Conservation (phyloP, 129 eudicot genomes). For the Kitagawia praeruptora region DNA sequence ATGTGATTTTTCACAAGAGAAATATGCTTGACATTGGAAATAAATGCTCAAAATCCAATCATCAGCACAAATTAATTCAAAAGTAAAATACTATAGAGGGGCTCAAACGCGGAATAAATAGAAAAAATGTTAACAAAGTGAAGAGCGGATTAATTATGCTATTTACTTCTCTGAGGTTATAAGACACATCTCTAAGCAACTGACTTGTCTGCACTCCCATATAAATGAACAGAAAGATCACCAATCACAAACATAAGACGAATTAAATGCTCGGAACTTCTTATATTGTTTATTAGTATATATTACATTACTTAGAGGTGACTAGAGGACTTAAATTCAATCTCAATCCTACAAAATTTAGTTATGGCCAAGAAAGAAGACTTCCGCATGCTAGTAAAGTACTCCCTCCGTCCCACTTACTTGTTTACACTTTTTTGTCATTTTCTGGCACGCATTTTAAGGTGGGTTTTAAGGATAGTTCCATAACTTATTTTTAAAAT, state of each 20-base stretch:
- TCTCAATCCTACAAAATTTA: not conserved
- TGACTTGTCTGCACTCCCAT: constrained; percentile 3
- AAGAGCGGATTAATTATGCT: not conserved
- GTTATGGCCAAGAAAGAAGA: not conserved
- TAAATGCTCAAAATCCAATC: not conserved
- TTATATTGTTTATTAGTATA: not conserved
- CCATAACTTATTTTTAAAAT: too few relatives aligned
- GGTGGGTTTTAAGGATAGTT: too few relatives aligned
- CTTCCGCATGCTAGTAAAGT: not conserved
- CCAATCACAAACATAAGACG: not conserved
- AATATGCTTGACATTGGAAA: not conserved
- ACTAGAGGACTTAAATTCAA: not conserved
- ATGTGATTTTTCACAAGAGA: not conserved
- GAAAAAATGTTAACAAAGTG: not conserved
- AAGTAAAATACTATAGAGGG: not conserved
- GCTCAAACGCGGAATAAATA: not conserved
- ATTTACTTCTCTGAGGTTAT: not conserved
- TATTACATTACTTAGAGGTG: not conserved
- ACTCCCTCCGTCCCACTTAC: too few relatives aligned
- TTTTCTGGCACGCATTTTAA: too few relatives aligned
- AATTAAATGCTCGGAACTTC: not conserved
- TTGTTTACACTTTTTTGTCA: too few relatives aligned
- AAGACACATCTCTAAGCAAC: not conserved
- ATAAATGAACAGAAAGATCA: not conserved
- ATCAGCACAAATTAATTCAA: not conserved